These are phyloP conservation scores for Trichoderma afroharzianum DNA, from an alignment of 2,329 filamentous ascomycete species.

Conservation along the genomic window DNA sequence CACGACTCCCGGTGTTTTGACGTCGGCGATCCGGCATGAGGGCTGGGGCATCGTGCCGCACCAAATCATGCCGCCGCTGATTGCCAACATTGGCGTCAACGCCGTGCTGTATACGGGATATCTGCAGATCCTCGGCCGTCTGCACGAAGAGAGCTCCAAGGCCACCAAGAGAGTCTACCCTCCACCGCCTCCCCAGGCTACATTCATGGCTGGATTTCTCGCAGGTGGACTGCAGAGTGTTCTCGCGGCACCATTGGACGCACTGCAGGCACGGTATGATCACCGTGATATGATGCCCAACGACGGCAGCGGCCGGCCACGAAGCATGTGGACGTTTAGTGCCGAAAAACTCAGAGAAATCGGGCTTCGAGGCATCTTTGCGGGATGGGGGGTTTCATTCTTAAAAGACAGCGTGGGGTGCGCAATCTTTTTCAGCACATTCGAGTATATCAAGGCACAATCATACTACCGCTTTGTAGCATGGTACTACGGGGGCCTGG, in stretches of 20 bases:
- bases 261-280: slow-evolving; percentile 70
- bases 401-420: slow-evolving; percentile 67
- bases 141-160: slow-evolving; percentile 61
- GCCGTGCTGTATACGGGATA: slow-evolving; percentile 74
- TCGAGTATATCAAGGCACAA: slow-evolving; percentile 74
- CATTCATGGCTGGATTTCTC: slow-evolving; percentile 66
- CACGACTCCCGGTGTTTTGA: slow-evolving; percentile 67
- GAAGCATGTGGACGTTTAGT: slow-evolving; percentile 71
- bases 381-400: slow-evolving; percentile 67
- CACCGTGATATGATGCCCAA: slow-evolving; percentile 46
- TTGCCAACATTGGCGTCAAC: slow-evolving; percentile 71
- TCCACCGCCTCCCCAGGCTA: slow-evolving; percentile 59
- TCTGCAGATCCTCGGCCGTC: slow-evolving; percentile 61
- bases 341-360: slow-evolving; percentile 64
- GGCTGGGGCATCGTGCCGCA: slow-evolving; percentile 73
- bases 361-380: slow-evolving; percentile 67
- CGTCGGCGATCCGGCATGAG: slow-evolving; percentile 62
- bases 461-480: slow-evolving; percentile 66
- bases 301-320: slow-evolving; percentile 41
- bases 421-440: slow-evolving; percentile 69
- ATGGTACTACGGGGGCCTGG: slow-evolving; percentile 63
- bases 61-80: slow-evolving; percentile 70
- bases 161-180: slow-evolving; percentile 64
- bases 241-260: slow-evolving; percentile 70
- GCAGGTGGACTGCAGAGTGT: slow-evolving; percentile 68